These are phyloP conservation scores for Verticillium albo-atrum DNA, from an alignment of 2,329 filamentous ascomycete genomes.

Conservation along the genomic window DNA sequence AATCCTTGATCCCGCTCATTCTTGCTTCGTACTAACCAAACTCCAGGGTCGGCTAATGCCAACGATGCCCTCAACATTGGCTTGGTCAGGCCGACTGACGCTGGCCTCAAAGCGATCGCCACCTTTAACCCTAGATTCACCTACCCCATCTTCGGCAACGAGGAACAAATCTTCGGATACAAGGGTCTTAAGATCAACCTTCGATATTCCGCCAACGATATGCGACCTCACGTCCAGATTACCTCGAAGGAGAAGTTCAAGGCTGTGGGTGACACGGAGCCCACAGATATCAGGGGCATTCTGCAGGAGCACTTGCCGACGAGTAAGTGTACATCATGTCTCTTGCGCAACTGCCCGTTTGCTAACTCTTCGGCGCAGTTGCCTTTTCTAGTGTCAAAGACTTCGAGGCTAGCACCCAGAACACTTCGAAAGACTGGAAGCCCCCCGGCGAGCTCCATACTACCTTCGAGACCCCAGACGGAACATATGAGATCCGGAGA, in stretches of 20 bases:
- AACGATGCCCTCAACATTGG: slow-evolving; percentile 61
- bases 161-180: slow-evolving; percentile 89
- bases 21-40: background rate
- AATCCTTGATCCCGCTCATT: background rate
- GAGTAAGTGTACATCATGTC: slow-evolving; percentile 39
- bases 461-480: slow-evolving; percentile 55
- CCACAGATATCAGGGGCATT: slow-evolving; percentile 63
- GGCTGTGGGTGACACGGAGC: slow-evolving; percentile 60
- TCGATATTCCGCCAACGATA: slow-evolving; percentile 62
- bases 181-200: slow-evolving; percentile 73
- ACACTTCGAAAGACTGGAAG: slow-evolving; percentile 43
- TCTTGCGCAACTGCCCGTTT: background rate
- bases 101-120: slow-evolving; percentile 51
- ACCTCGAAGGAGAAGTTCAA: slow-evolving; percentile 69
- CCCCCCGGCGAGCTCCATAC: slow-evolving; percentile 74
- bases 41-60: slow-evolving; percentile 52
- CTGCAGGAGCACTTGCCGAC: slow-evolving; percentile 64
- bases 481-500: slow-evolving; percentile 79
- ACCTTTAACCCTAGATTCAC: slow-evolving; percentile 84
- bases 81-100: slow-evolving; percentile 46
- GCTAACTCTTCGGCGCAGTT: slow-evolving; percentile 36
- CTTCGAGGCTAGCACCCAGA: slow-evolving; percentile 48
- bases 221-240: slow-evolving; percentile 71
- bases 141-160: slow-evolving; percentile 89
- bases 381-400: slow-evolving; percentile 60